phyloP scores from a whole-genome alignment of 2,329 filamentous ascomycete genomes.

The Myriosclerotinia curreyana region DNA sequence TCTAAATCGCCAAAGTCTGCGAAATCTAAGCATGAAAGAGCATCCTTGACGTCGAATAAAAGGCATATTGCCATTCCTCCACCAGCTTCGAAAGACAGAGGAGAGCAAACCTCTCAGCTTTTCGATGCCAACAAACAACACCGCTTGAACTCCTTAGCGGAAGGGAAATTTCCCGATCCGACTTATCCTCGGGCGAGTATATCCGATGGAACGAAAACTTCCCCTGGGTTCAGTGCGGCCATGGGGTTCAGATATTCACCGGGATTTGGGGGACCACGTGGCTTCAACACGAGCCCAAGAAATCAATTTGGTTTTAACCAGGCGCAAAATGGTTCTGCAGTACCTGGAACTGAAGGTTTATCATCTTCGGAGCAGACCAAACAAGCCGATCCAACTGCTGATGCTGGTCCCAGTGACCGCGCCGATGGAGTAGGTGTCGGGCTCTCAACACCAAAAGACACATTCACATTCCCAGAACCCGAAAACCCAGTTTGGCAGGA shows the following conservation, averaged over 20 bases:
- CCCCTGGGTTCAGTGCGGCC: slow-evolving; percentile 11
- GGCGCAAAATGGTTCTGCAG: background rate
- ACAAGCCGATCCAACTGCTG: background rate
- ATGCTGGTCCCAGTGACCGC: background rate
- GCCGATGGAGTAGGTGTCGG: background rate
- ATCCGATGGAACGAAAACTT: slow-evolving; percentile 1
- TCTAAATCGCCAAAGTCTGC: background rate
- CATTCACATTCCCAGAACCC: background rate
- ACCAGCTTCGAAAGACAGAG: slow-evolving; percentile 12
- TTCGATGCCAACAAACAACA: slow-evolving; percentile 14
- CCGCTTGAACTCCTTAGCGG: background rate
- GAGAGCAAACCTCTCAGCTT: slow-evolving; percentile 10
- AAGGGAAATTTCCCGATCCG: slow-evolving; percentile 15
- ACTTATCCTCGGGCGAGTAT: slow-evolving; percentile 18
- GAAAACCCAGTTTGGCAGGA: background rate
- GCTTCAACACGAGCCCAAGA: slow-evolving; percentile 10
- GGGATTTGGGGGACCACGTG: slow-evolving; percentile 16
- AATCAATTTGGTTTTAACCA: background rate
- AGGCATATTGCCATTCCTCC: slow-evolving; percentile 9
- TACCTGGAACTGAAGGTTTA: background rate
- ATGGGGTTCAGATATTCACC: slow-evolving; percentile 20
- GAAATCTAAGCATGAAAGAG: slow-evolving; percentile 11
- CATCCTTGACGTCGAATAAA: background rate
- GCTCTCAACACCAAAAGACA: background rate
- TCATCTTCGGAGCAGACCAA: background rate